Conservation (phyloP, 441 rosid genomes). For the Manihot esculenta region DNA sequence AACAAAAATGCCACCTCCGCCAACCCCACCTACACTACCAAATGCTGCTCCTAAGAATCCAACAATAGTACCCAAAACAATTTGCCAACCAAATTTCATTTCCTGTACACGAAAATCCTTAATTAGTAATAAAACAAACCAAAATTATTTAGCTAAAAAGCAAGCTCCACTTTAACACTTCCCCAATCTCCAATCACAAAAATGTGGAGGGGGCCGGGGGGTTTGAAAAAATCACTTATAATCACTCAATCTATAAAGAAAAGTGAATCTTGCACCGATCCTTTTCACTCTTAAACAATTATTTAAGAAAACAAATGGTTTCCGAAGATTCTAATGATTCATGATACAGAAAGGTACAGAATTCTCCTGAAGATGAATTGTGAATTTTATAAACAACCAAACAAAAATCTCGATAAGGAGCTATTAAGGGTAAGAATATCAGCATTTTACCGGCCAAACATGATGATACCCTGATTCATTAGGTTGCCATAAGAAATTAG, state of each 20-base stretch:
- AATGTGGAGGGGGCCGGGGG: too few species aligned
- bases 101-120: conserved; percentile 30
- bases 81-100: conserved; percentile 58
- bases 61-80: conserved; percentile 46
- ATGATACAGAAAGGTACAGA: too few species aligned
- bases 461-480: conserved; percentile 55
- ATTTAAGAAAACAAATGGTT: not conserved
- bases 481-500: conserved; percentile 62
- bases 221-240: too few species aligned
- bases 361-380: too few species aligned
- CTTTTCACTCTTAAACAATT: not conserved
- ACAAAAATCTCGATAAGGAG: not conserved
- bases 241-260: too few species aligned
- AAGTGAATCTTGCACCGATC: too few species aligned
- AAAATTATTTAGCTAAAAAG: too few species aligned
- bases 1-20: conserved; percentile 74
- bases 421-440: not conserved
- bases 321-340: not conserved
- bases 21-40: conserved; percentile 79
- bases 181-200: too few species aligned
- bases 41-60: conserved; percentile 70
- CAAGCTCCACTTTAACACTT: too few species aligned
- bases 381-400: not conserved
- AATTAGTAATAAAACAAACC: too few species aligned
- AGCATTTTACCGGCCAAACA: conserved; percentile 74